phyloP scores from a whole-genome alignment of 2,329 filamentous ascomycete species.

The Ceratocystis papillata region DNA sequence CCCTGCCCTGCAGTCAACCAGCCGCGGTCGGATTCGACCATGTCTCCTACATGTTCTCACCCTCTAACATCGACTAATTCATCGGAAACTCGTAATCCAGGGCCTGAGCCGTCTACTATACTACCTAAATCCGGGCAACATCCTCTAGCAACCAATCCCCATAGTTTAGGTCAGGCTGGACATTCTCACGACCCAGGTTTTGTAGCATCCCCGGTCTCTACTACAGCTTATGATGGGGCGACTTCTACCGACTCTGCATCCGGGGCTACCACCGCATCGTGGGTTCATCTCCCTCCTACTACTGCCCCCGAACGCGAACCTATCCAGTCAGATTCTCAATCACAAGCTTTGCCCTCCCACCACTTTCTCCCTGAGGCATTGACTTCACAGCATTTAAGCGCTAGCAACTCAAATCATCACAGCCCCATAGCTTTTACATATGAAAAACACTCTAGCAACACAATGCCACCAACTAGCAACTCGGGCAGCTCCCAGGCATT shows the following conservation, averaged over 20 bases:
- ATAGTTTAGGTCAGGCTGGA: not conserved
- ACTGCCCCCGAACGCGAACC: constrained; percentile 10
- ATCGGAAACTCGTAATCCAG: not conserved
- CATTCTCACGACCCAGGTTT: not conserved
- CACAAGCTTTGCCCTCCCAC: not conserved
- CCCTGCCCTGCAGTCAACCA: not conserved
- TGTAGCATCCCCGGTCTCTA: not conserved
- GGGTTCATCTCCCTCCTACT: constrained; percentile 14
- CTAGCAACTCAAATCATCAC: constrained; percentile 6
- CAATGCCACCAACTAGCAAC: not conserved
- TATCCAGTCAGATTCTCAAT: not conserved
- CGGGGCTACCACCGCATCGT: not conserved
- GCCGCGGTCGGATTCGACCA: not conserved
- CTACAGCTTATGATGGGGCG: not conserved
- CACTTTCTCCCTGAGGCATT: not conserved
- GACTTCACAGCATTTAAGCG: not conserved
- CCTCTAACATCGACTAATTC: not conserved
- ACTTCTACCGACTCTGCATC: constrained; percentile 1
- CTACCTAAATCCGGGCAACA: not conserved
- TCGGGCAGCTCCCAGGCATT: not conserved
- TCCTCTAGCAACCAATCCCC: not conserved
- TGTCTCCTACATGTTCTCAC: not conserved
- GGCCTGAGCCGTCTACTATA: constrained; percentile 1
- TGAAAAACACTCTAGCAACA: constrained; percentile 4
- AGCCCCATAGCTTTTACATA: constrained; percentile 6